Evolutionary conservation across 75 land plant genomes (phyloP).

Genomic region (Sequoiadendron giganteum): DNA sequence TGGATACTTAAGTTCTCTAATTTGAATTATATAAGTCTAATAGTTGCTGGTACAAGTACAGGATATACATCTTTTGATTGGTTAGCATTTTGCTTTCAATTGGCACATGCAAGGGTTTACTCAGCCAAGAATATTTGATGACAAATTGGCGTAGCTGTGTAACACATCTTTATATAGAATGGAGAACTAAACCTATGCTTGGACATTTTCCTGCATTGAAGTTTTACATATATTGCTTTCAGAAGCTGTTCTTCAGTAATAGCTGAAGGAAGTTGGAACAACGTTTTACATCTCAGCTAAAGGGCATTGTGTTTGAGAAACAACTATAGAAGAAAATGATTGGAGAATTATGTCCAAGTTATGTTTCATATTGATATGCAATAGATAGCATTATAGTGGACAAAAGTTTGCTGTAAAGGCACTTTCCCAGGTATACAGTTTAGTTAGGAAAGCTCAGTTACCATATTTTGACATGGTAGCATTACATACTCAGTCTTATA

Average conservation of each 20-base stretch:
- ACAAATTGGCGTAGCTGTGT: no score
- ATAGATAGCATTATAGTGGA: background rate
- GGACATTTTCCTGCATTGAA: background rate
- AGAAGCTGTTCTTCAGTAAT: background rate
- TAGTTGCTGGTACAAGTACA: background rate
- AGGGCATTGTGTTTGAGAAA: background rate
- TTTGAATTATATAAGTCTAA: background rate
- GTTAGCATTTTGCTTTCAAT: background rate
- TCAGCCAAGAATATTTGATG: background rate
- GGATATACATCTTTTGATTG: background rate
- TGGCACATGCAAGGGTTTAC: background rate
- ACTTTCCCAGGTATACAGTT: background rate
- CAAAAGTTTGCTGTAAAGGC: background rate
- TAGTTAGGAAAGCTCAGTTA: background rate
- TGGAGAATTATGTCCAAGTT: background rate
- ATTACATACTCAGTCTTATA: no score
- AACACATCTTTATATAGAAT: no score
- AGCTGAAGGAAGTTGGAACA: background rate
- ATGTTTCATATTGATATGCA: background rate
- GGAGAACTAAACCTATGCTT: background rate
- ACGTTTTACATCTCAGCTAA: background rate
- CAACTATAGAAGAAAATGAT: background rate
- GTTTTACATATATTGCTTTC: background rate
- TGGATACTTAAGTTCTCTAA: background rate
- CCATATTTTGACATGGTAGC: background rate